Evolutionary conservation across 2,329 filamentous ascomycete species (phyloP), one percentile per base, ranked within the genome.

Genomic region (Xylariaceae sp.): DNA sequence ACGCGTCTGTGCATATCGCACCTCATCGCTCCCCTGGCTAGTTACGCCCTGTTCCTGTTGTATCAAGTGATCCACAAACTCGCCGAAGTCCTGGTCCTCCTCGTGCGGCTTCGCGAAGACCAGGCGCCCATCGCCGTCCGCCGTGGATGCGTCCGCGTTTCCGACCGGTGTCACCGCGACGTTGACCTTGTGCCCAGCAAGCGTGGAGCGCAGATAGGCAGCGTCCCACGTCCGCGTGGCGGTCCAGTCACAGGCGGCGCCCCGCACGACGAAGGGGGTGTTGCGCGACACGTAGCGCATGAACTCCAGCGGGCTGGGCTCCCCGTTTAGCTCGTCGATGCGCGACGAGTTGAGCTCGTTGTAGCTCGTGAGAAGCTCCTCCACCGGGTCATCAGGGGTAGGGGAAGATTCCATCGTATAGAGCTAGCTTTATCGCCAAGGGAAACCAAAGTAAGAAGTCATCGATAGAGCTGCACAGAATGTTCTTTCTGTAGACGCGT

Each of bases 1-100:
- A 82, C 78, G 85, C 26, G 84, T 87, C 62, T 89, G 85, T 1
- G 82, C 81, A 61, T 89, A 89, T 52, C 79, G 70, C 32, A 85
- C 71, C 53, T 81, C 75, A 23, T 81, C 75, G 18, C 26, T 36
- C 8, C 23, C 40, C n/a, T 6, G 53, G n/a, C n/a, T n/a, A n/a
- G n/a, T n/a, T n/a, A n/a, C n/a, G n/a, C n/a, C n/a, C 21, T 56
- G 63, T 51, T 82, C 77, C 57, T 85, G 81, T 2, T 55, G 48
- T 32, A 72, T 69, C 26, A 89, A 67, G 44, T 78, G 76, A 34
- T 71, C 58, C 4, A 90, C 63, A 31, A 88, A 84, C 5, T 69
- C 54, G 2, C 60, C 55, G 52, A 90, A 89, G 0, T 67, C 59
- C 40, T 84, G 76, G 14, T 70, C 62, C 40, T 79, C 76, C 48